Evolutionary conservation across 805 yeast species (phyloP), one percentile per base, ranked within the genome.

Genomic region (Zygotorulaspora danielsina): DNA sequence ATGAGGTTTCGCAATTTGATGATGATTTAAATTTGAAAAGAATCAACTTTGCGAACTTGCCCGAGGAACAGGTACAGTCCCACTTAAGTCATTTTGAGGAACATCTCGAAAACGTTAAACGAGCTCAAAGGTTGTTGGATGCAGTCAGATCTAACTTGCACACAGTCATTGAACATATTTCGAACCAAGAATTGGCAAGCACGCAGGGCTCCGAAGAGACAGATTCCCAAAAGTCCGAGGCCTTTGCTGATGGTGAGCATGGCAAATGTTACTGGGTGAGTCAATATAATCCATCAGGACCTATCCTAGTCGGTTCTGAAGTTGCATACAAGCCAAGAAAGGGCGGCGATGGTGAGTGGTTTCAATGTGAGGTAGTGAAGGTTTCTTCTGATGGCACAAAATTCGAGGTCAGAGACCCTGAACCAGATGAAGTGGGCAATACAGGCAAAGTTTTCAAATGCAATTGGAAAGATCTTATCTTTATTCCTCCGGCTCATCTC

Each of bases 331-430:
- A 81, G 57, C 73, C 88, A 17, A 73, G 73, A 44, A 79, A 76
- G 51, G 71, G 82, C 27, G 82, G 80, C 33, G 71, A 76, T n/a
- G 89, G 76, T 10, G 97, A 90, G 57, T 93, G 98, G 98, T 87
- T 93, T 51, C 96, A 86, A 59, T 93, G 98, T 66, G 87, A 84
- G 54, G 95, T 93, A 11, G 75, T 81, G 19, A 79, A 76, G 49
- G 78, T 90, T 3, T 63, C 78, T n/a, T 76, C 77, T 1, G 95
- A 86, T 49, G 90, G 93, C 1, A 66, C 69, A 1, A 65, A 76
- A 42, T 88, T 81, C 58, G 97, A 93, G 63, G 89, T 93, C n/a
- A 78, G 86, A 51, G 98, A 93, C 61, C 96, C 97, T 0, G 98
- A 93, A 55, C 97, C 98, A 0, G 98, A 93, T 55, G 97, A 90